Percentiles rank a stretch among this genome's conserved stretches.
phyloP scores from a whole-genome alignment of 1,284 basidiomycete species.

The Lignosus rhinocerotis region DNA sequence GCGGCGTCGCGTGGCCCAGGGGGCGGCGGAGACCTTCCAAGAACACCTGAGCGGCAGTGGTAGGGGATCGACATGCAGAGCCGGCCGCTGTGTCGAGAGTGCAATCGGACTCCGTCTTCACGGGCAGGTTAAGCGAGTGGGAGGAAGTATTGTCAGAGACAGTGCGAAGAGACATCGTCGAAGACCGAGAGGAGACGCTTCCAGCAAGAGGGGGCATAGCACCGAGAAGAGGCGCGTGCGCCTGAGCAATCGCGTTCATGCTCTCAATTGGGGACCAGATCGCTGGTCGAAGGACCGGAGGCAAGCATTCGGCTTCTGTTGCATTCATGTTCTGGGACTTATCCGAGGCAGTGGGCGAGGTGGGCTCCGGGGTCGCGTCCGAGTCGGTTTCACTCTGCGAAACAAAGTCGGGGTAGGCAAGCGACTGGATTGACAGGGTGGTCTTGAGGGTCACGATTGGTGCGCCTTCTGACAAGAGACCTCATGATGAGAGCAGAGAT shows the following conservation, averaged over 20 bases:
- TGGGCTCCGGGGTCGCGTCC: background rate
- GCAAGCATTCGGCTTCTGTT: background rate
- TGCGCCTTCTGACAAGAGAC: background rate
- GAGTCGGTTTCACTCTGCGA: background rate
- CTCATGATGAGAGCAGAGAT: no score
- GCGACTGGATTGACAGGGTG: background rate
- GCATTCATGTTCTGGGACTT: background rate
- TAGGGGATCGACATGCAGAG: background rate
- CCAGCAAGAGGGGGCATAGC: background rate
- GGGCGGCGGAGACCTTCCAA: slow-evolving; percentile 16
- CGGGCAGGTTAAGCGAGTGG: background rate
- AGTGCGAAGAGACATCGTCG: slow-evolving; percentile 3
- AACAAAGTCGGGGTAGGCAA: background rate
- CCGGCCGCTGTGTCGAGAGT: background rate
- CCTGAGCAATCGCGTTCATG: background rate
- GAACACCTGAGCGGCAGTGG: slow-evolving; percentile 7
- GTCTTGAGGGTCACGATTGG: background rate
- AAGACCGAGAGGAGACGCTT: slow-evolving; percentile 5
- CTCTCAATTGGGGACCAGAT: slow-evolving; percentile 10
- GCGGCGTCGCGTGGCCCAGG: slow-evolving; percentile 15
- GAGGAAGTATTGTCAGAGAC: background rate
- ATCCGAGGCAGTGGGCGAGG: background rate
- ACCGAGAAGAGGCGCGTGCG: background rate
- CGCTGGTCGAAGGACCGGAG: slow-evolving; percentile 12
- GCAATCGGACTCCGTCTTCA: slow-evolving; percentile 13